These are phyloP conservation scores for Thalassiosira delicatula DNA, from an alignment of 352 stramenopile genomes.

Conservation along the genomic window DNA sequence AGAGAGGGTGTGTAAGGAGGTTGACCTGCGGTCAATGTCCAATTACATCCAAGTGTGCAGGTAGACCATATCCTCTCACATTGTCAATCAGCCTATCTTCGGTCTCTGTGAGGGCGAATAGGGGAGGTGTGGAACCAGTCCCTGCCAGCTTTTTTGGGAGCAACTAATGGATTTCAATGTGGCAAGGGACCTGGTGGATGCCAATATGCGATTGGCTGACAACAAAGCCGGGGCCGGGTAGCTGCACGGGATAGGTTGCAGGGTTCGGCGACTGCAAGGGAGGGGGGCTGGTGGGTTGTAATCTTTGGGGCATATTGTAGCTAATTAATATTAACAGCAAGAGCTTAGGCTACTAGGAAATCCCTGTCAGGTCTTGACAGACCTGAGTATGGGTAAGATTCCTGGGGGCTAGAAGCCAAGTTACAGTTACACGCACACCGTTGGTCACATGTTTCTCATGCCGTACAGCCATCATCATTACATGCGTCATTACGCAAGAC, in stretches of 20 bases:
- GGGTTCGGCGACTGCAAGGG: not conserved
- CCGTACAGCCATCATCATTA: no score
- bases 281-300: not conserved
- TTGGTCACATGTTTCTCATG: no score
- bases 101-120: not conserved
- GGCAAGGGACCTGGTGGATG: not conserved
- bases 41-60: slow-evolving; percentile 35
- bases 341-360: not conserved
- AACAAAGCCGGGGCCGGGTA: not conserved
- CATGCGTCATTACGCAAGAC: no score
- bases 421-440: not conserved
- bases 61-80: slow-evolving; percentile 17
- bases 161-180: slow-evolving; percentile 6
- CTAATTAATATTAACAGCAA: not conserved
- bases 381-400: not conserved
- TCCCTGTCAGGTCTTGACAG: not conserved
- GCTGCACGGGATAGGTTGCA: not conserved
- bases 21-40: slow-evolving; percentile 3
- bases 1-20: slow-evolving; percentile 9
- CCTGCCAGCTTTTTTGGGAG: slow-evolving; percentile 18
- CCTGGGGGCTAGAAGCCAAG: not conserved
- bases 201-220: not conserved
- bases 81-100: slow-evolving; percentile 35
- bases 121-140: slow-evolving; percentile 9
- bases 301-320: not conserved